Percentiles rank a stretch among this genome's conserved stretches.
Evolutionary conservation across 1,284 basidiomycete genomes (phyloP).

Genomic region (Fomitopsis betulina): DNA sequence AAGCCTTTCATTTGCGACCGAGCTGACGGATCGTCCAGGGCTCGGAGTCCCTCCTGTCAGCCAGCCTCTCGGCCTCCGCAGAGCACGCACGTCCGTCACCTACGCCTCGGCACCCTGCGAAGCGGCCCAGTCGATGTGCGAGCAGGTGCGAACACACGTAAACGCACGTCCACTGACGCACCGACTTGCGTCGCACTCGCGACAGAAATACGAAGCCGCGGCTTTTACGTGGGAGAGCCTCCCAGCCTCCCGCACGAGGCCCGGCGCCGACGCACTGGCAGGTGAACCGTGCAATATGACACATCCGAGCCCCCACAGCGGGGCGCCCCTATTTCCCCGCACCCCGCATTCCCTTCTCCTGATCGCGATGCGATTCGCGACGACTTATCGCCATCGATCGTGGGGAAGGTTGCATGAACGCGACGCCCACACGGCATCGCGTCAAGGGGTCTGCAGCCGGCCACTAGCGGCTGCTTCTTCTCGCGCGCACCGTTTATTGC

Average conservation of each 20-base stretch:
- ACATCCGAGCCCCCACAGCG: background rate
- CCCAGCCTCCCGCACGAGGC: too few species aligned
- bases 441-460: background rate
- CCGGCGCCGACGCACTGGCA: too few species aligned
- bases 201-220: too few species aligned
- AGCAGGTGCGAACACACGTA: background rate
- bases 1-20: background rate
- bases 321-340: background rate
- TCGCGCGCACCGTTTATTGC: too few species aligned
- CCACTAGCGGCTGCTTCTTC: background rate
- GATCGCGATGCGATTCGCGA: background rate
- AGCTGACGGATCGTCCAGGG: background rate
- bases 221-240: too few species aligned
- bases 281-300: too few species aligned
- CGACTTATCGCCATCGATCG: constrained; percentile 2
- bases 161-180: background rate
- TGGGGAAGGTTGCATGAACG: background rate
- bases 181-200: too few species aligned
- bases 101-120: background rate
- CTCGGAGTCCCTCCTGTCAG: background rate
- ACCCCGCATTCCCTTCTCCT: background rate
- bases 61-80: background rate
- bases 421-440: background rate
- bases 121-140: background rate
- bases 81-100: background rate